Evolutionary conservation across 352 stramenopile genomes (phyloP).

Genomic region (Globisporangium canariense): DNA sequence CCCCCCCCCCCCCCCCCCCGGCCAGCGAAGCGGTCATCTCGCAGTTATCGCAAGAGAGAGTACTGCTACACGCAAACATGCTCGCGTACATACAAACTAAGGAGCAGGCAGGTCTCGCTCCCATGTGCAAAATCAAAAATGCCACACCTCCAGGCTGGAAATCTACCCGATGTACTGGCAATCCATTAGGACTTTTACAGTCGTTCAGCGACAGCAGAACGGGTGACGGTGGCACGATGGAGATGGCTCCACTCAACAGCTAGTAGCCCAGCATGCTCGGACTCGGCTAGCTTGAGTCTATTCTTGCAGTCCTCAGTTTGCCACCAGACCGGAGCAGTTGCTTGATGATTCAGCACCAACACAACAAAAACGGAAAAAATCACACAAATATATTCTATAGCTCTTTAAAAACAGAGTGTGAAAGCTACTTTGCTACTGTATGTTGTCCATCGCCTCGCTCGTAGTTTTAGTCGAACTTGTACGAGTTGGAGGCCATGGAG

Average conservation of each 20-base stretch:
- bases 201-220: too few species aligned
- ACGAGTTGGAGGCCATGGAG: slow-evolving; percentile 91
- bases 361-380: neutral
- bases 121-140: too few species aligned
- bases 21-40: too few species aligned
- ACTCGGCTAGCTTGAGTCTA: slow-evolving; percentile 22
- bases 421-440: neutral
- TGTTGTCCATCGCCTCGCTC: neutral
- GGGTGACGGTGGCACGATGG: neutral
- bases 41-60: too few species aligned
- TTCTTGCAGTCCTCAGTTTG: slow-evolving; percentile 21
- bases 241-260: slow-evolving; percentile 31
- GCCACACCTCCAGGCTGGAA: too few species aligned
- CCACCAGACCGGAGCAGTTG: slow-evolving; percentile 17
- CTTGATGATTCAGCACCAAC: neutral
- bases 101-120: too few species aligned
- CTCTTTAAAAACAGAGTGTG: slow-evolving; percentile 6
- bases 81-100: too few species aligned
- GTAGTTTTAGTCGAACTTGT: slow-evolving; percentile 82
- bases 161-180: too few species aligned
- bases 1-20: too few species aligned
- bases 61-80: too few species aligned
- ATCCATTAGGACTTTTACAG: too few species aligned
- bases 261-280: slow-evolving; percentile 41
- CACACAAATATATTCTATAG: slow-evolving; percentile 23